Evolutionary conservation across 306 rosid species (phyloP), one percentile per base, ranked within the genome.

Genomic region (Alnus rubra): DNA sequence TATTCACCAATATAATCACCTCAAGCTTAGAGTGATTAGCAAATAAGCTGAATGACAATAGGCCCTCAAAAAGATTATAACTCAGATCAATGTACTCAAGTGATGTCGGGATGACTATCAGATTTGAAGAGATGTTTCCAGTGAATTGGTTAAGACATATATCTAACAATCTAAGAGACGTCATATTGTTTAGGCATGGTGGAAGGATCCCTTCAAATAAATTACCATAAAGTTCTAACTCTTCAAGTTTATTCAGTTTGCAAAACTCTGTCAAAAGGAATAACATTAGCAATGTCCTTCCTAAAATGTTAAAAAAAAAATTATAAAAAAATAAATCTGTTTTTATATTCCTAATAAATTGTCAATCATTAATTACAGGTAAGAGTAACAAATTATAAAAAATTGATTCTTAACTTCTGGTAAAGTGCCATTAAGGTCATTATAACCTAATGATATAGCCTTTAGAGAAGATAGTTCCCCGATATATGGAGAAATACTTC

Each of bases 1-100:
- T 33, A 49, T 49, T 28, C 7, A 52, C 42, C 18, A 77, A 80
- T 16, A 54, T 7, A 10, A 82, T 35, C 28, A 76, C 33, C 56
- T 73, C 23, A 47, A 77, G 75, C 45, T 60, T 64, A n/a, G 85
- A 62, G 45, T 39, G 81, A 37, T 76, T 71, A 37, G 81, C 68
- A 2, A 81, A 51, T 62, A 76, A 51, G 62, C 78, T 76, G 37
- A 81, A 37, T 16, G 5, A 23, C 69, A 76, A 76, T 18, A 44
- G 2, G 0, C 78, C 81, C 39, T 68, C 78, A 52, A 81, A 81
- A 16, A 59, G 12, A 60, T 81, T 81, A 0, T 42, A 56, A 30
- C 65, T 12, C 3, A 81, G 69, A 4, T 72, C 64, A 44, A 81
- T 69, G 51, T 69, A 76, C 52, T 59, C 69, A 3, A 81, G 28